Evolutionary conservation across 2,329 filamentous ascomycete genomes (phyloP).

Genomic region (Trichoderma atrobrunneum): DNA sequence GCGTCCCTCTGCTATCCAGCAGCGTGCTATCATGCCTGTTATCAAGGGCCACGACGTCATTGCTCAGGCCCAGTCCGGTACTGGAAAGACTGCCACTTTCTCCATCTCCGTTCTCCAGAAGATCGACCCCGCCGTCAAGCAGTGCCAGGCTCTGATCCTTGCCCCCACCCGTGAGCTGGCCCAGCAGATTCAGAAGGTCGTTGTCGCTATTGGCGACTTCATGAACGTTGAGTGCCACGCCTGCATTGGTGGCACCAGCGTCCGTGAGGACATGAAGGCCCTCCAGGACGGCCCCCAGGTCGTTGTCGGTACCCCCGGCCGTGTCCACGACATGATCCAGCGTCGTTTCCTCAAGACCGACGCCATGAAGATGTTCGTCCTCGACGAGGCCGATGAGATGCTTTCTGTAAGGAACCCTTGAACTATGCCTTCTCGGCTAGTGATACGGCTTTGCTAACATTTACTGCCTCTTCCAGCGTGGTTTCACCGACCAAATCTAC

Average conservation of each 20-base stretch:
- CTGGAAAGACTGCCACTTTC: conserved; percentile 99
- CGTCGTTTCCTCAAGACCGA: conserved; percentile 96
- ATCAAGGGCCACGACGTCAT: conserved; percentile 99
- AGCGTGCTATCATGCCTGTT: conserved; percentile 99
- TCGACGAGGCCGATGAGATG: conserved; percentile 99
- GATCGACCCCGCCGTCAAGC: conserved; percentile 92
- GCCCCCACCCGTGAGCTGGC: conserved; percentile 97
- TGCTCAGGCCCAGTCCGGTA: conserved; percentile 98
- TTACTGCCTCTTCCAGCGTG: conserved; percentile 57
- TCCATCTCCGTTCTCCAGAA: conserved; percentile 99
- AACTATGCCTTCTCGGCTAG: background rate
- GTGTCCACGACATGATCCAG: conserved; percentile 99
- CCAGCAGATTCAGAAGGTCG: conserved; percentile 99
- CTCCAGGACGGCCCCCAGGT: conserved; percentile 95
- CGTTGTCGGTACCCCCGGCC: conserved; percentile 95
- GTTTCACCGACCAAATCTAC: conserved; percentile 99
- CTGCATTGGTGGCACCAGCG: conserved; percentile 97
- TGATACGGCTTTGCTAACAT: conserved; percentile 33
- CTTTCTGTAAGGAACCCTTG: conserved; percentile 63
- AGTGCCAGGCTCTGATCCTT: conserved; percentile 96
- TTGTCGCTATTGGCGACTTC: conserved; percentile 92
- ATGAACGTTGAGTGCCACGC: conserved; percentile 99
- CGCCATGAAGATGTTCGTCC: conserved; percentile 99
- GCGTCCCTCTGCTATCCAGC: conserved; percentile 98
- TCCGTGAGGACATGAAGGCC: conserved; percentile 98